These are phyloP conservation scores for Syncephalastrum sp. DNA, from an alignment of 371 early-diverging fungal species.

Conservation along the genomic window DNA sequence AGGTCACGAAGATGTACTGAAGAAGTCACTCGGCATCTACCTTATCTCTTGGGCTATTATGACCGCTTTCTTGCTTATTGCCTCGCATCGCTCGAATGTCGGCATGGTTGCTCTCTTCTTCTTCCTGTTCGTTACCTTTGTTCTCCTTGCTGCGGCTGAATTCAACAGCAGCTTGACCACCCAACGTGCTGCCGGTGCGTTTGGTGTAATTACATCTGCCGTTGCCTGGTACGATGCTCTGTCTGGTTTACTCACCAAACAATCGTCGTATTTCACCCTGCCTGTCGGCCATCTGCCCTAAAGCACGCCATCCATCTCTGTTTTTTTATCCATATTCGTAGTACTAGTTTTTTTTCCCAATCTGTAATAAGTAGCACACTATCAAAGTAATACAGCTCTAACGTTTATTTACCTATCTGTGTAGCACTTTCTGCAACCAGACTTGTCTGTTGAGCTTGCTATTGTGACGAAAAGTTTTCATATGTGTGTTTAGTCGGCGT, in stretches of 20 bases:
- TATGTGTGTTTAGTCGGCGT: too few species aligned
- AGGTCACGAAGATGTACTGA: constrained; percentile 31
- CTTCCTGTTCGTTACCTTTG: constrained; percentile 64
- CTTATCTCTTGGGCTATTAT: constrained; percentile 69
- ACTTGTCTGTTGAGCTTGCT: too few species aligned
- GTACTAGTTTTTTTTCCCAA: too few species aligned
- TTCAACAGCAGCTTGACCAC: constrained; percentile 34
- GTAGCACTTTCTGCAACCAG: too few species aligned
- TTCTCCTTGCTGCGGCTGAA: constrained; percentile 55
- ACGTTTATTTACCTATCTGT: too few species aligned
- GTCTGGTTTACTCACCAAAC: constrained; percentile 57
- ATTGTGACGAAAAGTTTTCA: too few species aligned
- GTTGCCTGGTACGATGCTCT: constrained; percentile 78
- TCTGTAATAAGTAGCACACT: too few species aligned
- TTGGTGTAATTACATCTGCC: constrained; percentile 66
- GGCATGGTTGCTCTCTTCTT: constrained; percentile 64
- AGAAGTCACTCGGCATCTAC: constrained; percentile 67
- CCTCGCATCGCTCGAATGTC: constrained; percentile 65
- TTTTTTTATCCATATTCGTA: too few species aligned
- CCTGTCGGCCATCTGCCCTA: constrained; percentile 53
- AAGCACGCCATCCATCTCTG: neutral
- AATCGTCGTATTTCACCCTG: constrained; percentile 58
- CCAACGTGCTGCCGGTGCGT: constrained; percentile 62
- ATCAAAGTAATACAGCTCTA: too few species aligned
- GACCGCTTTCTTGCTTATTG: constrained; percentile 66